Percentiles rank a stretch among this genome's conserved stretches.
phyloP scores from a whole-genome alignment of 1,284 basidiomycete species.

The Leccinum ponderosum region DNA sequence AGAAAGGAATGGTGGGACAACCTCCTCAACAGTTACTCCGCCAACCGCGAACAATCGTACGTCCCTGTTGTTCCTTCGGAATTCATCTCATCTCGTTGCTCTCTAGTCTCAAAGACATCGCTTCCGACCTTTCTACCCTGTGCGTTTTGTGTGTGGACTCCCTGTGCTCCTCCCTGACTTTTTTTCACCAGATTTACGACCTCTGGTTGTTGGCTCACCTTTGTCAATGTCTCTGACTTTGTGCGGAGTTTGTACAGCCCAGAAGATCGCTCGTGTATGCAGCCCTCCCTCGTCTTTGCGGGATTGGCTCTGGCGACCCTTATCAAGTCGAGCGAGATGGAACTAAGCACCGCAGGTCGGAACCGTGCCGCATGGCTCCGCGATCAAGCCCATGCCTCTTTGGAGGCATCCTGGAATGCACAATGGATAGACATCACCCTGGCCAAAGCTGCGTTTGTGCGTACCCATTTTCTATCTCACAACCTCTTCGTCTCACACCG shows the following conservation, averaged over 20 bases:
- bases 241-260: conserved; percentile 52
- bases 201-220: conserved; percentile 61
- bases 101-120: conserved; percentile 51
- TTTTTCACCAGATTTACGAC: conserved; percentile 42
- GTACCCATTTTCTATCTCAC: conserved; percentile 24
- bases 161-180: conserved; percentile 8
- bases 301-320: conserved; percentile 69
- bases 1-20: conserved; percentile 65
- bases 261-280: conserved; percentile 52
- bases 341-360: conserved; percentile 51
- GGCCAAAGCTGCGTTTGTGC: conserved; percentile 73
- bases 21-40: conserved; percentile 51
- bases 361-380: conserved; percentile 53
- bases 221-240: conserved; percentile 59
- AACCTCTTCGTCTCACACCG: conserved; percentile 2
- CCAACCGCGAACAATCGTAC: conserved; percentile 45
- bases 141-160: conserved; percentile 35
- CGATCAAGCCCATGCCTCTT: conserved; percentile 51
- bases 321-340: conserved; percentile 72
- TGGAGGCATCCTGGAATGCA: conserved; percentile 51
- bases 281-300: conserved; percentile 68
- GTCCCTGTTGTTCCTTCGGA: conserved; percentile 12
- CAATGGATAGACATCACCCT: conserved; percentile 60
- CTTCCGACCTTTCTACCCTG: conserved; percentile 56
- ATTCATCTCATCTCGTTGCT: conserved; percentile 8